phyloP scores from a whole-genome alignment of 169 alveolate genomes.

The Theileria orientalis region DNA sequence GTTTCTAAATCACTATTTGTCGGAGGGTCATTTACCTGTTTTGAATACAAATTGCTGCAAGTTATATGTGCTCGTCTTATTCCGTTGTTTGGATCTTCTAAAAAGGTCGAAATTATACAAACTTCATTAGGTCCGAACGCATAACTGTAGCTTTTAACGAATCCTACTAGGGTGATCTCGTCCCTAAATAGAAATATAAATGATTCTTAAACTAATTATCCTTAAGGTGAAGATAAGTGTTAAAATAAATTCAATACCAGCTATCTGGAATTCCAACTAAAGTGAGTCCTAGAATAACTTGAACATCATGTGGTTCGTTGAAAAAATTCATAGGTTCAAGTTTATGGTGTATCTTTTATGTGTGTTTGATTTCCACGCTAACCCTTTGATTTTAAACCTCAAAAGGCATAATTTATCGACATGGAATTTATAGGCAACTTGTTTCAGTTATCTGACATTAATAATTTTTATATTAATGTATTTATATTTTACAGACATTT shows the following conservation, averaged over 20 bases:
- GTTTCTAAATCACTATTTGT: conserved; percentile 9
- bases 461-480: no score
- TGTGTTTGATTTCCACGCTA: no score
- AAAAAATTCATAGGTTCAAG: conserved; percentile 36
- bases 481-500: no score
- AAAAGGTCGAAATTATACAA: conserved; percentile 4
- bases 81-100: conserved; percentile 24
- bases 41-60: conserved; percentile 45
- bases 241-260: conserved; percentile 20
- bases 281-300: conserved; percentile 60
- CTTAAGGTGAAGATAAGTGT: neutral
- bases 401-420: no score
- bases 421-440: no score
- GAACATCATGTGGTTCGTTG: conserved; percentile 64
- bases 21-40: conserved; percentile 36
- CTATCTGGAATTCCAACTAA: conserved; percentile 49
- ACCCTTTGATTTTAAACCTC: no score
- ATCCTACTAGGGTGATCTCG: conserved; percentile 23
- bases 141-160: conserved; percentile 40
- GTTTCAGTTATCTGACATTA: no score
- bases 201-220: neutral
- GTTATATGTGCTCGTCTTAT: conserved; percentile 52
- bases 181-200: conserved; percentile 24
- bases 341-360: neutral
- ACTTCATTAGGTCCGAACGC: conserved; percentile 37